Evolutionary conservation across 768 basidiomycete species (phyloP).

Genomic region (Lactifluus echinatus): DNA sequence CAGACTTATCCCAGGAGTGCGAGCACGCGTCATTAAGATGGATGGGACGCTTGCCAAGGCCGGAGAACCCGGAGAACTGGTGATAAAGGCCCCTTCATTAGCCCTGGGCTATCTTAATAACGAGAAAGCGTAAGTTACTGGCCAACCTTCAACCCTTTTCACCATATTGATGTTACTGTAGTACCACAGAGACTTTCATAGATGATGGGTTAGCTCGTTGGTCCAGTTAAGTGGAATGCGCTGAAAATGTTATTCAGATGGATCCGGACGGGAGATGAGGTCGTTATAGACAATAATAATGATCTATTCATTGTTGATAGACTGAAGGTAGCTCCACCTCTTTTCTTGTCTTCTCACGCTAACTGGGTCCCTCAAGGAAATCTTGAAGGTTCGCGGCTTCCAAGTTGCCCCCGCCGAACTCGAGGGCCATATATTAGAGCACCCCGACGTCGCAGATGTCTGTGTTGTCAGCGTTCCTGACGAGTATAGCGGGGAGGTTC

Average conservation of each 20-base stretch:
- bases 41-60: conserved; percentile 46
- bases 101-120: conserved; percentile 45
- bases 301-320: conserved; percentile 56
- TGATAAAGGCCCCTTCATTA: conserved; percentile 34
- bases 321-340: conserved; percentile 35
- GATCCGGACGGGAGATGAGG: conserved; percentile 64
- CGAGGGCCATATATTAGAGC: conserved; percentile 54
- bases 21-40: conserved; percentile 41
- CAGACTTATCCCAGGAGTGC: conserved; percentile 40
- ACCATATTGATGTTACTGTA: conserved; percentile 22
- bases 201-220: conserved; percentile 43
- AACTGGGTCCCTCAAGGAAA: conserved; percentile 32
- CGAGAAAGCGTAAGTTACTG: conserved; percentile 42
- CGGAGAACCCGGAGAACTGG: conserved; percentile 52
- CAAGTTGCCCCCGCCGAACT: conserved; percentile 71
- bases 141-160: background rate
- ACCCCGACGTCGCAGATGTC: conserved; percentile 48
- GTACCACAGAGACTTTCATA: conserved; percentile 60
- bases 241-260: conserved; percentile 34
- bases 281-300: conserved; percentile 41
- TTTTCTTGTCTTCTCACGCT: conserved; percentile 17
- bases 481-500: conserved; percentile 65
- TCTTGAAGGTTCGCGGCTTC: conserved; percentile 62
- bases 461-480: conserved; percentile 62
- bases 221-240: background rate